phyloP scores from a whole-genome alignment of 2,329 filamentous ascomycete species.

The Clonostachys rosea region DNA sequence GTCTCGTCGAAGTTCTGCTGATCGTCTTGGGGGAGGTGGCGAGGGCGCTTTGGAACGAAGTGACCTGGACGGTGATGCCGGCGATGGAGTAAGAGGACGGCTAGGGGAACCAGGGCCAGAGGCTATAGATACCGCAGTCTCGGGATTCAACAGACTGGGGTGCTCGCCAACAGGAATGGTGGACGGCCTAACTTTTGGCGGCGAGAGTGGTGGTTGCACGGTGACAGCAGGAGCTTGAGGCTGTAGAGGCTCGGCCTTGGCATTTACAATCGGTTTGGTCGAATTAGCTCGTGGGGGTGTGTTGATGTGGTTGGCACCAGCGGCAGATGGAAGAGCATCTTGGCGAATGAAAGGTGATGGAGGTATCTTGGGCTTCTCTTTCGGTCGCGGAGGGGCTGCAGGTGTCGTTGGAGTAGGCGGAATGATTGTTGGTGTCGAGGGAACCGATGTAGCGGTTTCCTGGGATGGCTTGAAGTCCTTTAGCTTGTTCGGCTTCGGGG shows the following conservation, averaged over 20 bases:
- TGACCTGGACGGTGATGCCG: constrained; percentile 36
- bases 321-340: background rate
- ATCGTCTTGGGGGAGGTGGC: constrained; percentile 59
- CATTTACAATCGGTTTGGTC: constrained; percentile 12
- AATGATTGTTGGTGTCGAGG: constrained; percentile 18
- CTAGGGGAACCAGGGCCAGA: constrained; percentile 14
- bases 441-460: constrained; percentile 18
- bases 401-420: constrained; percentile 18
- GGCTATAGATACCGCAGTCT: constrained; percentile 33
- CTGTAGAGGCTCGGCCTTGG: constrained; percentile 13
- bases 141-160: constrained; percentile 41
- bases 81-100: constrained; percentile 39
- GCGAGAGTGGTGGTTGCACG: constrained; percentile 66
- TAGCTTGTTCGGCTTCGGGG: constrained; percentile 35
- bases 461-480: constrained; percentile 32
- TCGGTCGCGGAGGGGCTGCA: constrained; percentile 20
- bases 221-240: constrained; percentile 58
- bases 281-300: constrained; percentile 13
- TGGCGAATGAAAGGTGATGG: constrained; percentile 7
- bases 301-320: constrained; percentile 3
- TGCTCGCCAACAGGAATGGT: constrained; percentile 30
- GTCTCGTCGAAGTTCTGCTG: constrained; percentile 51
- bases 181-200: constrained; percentile 44
- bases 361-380: constrained; percentile 15
- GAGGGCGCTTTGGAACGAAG: constrained; percentile 54